These are phyloP conservation scores for Tubosaeta brunneosetosa DNA, from an alignment of 768 basidiomycete species.

Conservation along the genomic window DNA sequence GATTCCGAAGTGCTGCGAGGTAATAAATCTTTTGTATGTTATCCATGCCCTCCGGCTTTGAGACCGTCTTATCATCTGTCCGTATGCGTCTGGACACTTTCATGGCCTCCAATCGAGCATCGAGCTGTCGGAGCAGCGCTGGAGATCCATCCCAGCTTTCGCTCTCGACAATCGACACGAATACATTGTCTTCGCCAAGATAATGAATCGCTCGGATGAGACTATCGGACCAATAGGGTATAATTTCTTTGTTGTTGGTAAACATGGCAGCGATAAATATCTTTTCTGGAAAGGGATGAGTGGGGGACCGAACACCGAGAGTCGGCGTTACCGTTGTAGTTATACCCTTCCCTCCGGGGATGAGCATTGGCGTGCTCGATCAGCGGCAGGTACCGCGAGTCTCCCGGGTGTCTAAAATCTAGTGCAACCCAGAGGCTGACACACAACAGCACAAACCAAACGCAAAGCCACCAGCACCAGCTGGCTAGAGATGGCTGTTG, in stretches of 20 bases:
- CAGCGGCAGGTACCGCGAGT: conserved; percentile 11
- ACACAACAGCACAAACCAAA: conserved; percentile 7
- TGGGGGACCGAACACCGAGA: not conserved
- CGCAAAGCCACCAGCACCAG: not conserved
- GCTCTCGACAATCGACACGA: conserved; percentile 40
- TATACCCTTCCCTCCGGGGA: conserved; percentile 13
- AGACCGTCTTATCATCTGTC: conserved; percentile 4
- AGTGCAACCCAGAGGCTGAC: conserved; percentile 3
- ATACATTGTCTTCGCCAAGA: conserved; percentile 41
- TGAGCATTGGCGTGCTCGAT: conserved; percentile 12
- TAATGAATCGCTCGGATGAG: conserved; percentile 33
- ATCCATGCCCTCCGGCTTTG: conserved; percentile 2
- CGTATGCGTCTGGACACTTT: conserved; percentile 12
- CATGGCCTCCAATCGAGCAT: conserved; percentile 8
- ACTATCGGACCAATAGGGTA: conserved; percentile 38
- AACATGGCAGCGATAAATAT: conserved; percentile 33
- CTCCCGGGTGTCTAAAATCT: conserved; percentile 2
- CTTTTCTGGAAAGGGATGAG: conserved; percentile 3
- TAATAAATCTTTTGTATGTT: not conserved
- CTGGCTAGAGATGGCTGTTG: not conserved
- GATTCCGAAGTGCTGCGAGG: conserved; percentile 33
- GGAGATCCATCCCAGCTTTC: conserved; percentile 21
- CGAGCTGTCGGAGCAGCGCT: conserved; percentile 7
- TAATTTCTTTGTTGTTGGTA: conserved; percentile 33
- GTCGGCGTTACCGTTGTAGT: conserved; percentile 8